Evolutionary conservation across 345 rosid species (phyloP).

Genomic region (Odontarrhena argentea): DNA sequence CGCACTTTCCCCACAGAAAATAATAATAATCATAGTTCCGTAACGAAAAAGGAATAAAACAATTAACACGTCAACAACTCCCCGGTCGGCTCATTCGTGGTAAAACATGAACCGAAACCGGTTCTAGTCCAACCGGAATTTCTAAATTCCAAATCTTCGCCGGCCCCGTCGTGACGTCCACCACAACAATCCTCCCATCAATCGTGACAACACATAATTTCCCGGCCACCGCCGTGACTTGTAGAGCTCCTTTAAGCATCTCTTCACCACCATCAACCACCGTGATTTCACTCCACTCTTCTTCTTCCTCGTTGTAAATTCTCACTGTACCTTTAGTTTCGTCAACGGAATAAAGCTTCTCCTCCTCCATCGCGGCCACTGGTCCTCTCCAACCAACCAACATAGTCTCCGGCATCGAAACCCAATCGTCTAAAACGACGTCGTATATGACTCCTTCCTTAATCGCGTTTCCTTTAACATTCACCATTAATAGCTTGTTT

Average conservation of each 20-base stretch:
- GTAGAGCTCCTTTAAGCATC: slow-evolving; percentile 47
- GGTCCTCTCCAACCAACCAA: slow-evolving; percentile 61
- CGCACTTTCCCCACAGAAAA: too few species aligned
- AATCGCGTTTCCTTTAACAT: slow-evolving; percentile 51
- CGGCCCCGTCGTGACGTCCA: slow-evolving; percentile 43
- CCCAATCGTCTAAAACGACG: slow-evolving; percentile 44
- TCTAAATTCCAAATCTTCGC: slow-evolving; percentile 50
- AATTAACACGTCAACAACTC: slow-evolving; percentile 26
- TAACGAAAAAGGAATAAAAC: slow-evolving; percentile 10
- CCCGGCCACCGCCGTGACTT: slow-evolving; percentile 48
- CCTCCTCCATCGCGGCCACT: slow-evolving; percentile 50
- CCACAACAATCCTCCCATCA: slow-evolving; percentile 46
- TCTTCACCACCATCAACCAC: slow-evolving; percentile 41
- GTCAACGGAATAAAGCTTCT: slow-evolving; percentile 54
- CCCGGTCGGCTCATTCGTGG: slow-evolving; percentile 50
- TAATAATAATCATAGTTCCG: neutral
- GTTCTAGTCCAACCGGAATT: slow-evolving; percentile 47
- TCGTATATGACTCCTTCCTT: slow-evolving; percentile 57
- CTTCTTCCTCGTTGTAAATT: slow-evolving; percentile 37
- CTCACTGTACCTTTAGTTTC: slow-evolving; percentile 47
- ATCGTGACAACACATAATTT: slow-evolving; percentile 45
- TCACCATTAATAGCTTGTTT: slow-evolving; percentile 58
- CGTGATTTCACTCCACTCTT: slow-evolving; percentile 48
- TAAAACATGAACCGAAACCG: slow-evolving; percentile 52
- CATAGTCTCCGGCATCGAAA: slow-evolving; percentile 55